phyloP scores from a whole-genome alignment of 2,329 filamentous ascomycete species.

The Camillea tinctor region DNA sequence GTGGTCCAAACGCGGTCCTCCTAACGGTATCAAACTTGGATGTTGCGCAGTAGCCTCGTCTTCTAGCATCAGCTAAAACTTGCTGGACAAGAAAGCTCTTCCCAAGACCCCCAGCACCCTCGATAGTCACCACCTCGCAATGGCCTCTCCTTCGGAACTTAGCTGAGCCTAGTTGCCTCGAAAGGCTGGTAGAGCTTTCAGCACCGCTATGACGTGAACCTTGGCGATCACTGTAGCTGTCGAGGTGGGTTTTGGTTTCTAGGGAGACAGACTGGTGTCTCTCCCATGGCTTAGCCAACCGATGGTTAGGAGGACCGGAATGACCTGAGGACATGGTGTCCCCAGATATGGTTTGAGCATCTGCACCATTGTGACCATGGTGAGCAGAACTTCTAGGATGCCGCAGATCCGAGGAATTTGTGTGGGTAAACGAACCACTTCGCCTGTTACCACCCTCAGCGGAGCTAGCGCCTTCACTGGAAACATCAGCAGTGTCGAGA shows the following conservation, averaged over 20 bases:
- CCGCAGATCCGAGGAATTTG: conserved; percentile 42
- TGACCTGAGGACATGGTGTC: conserved; percentile 49
- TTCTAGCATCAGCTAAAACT: conserved; percentile 58
- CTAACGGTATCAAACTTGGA: conserved; percentile 65
- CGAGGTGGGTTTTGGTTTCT: conserved; percentile 47
- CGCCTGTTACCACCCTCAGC: conserved; percentile 49
- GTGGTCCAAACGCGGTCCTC: conserved; percentile 60
- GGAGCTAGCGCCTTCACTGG: conserved; percentile 61
- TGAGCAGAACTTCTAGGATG: conserved; percentile 38
- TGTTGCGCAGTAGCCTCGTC: conserved; percentile 63
- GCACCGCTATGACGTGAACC: conserved; percentile 41
- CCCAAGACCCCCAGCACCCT: conserved; percentile 62
- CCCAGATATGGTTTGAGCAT: conserved; percentile 30
- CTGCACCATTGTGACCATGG: conserved; percentile 36
- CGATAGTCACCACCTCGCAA: conserved; percentile 61
- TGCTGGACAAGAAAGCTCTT: conserved; percentile 66
- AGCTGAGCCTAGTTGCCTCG: conserved; percentile 52
- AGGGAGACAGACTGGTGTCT: conserved; percentile 51
- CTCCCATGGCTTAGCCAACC: conserved; percentile 48
- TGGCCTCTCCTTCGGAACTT: conserved; percentile 62
- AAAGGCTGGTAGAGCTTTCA: conserved; percentile 50
- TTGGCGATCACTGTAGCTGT: conserved; percentile 45
- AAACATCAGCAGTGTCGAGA: conserved; percentile 49
- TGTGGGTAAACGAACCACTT: conserved; percentile 50
- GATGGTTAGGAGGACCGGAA: conserved; percentile 37